phyloP scores from a whole-genome alignment of 2,329 filamentous ascomycete species.

The Saccharata proteae region DNA sequence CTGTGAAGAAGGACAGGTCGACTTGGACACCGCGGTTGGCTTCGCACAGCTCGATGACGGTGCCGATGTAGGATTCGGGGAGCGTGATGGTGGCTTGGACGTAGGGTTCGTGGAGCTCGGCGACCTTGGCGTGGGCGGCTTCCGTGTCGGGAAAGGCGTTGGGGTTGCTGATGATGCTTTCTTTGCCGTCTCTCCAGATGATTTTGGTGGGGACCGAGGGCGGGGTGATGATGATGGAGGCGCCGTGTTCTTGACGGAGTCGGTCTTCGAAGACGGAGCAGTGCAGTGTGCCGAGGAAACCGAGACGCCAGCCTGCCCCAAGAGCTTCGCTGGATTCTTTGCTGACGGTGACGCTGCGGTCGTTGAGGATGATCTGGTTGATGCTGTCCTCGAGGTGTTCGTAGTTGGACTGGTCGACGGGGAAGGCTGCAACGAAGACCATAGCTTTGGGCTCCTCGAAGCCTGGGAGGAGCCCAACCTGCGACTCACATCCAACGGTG shows the following conservation, averaged over 20 bases:
- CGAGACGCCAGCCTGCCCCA: constrained; percentile 85
- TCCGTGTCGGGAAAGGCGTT: constrained; percentile 71
- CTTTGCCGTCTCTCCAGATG: constrained; percentile 62
- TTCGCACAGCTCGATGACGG: constrained; percentile 91
- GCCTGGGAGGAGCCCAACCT: constrained; percentile 71
- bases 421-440: constrained; percentile 97
- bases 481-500: constrained; percentile 59
- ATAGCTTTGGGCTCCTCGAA: constrained; percentile 97
- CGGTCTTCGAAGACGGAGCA: constrained; percentile 99
- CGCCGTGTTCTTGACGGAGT: constrained; percentile 83
- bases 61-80: constrained; percentile 86
- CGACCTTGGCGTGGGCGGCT: constrained; percentile 38
- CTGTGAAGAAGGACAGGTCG: constrained; percentile 80
- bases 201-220: constrained; percentile 90
- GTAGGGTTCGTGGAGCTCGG: constrained; percentile 58
- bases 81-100: constrained; percentile 78
- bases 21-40: constrained; percentile 76
- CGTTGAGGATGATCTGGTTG: constrained; percentile 83
- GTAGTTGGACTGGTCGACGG: constrained; percentile 81
- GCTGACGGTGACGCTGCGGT: constrained; percentile 83
- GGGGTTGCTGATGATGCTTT: constrained; percentile 73
- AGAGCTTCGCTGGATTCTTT: constrained; percentile 93
- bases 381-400: constrained; percentile 85
- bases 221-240: constrained; percentile 91
- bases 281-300: constrained; percentile 91